Conservation (phyloP, 257 asterid genomes). For the Solanum stenotomum region DNA sequence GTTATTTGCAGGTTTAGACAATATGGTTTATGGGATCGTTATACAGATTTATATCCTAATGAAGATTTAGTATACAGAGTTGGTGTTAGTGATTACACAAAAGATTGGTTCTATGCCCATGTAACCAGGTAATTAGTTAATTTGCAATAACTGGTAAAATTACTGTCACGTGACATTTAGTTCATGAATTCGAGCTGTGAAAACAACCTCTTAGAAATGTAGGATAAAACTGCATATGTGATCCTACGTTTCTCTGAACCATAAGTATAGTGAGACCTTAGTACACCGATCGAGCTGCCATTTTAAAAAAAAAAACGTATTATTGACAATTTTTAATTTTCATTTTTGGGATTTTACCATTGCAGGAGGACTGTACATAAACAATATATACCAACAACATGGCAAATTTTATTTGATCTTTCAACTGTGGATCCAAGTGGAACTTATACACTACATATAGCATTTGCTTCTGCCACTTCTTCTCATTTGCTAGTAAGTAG, state of each 20-base stretch:
- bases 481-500: conserved; percentile 39
- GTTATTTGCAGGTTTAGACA: conserved; percentile 34
- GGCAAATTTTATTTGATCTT: conserved; percentile 46
- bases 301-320: neutral
- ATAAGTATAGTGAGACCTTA: neutral
- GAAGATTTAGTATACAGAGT: conserved; percentile 31
- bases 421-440: conserved; percentile 2
- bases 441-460: conserved; percentile 58
- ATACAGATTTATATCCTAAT: conserved; percentile 22
- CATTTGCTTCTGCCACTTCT: conserved; percentile 49
- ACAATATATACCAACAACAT: conserved; percentile 34
- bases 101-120: conserved; percentile 61
- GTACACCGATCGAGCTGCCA: neutral
- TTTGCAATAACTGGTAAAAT: neutral
- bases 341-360: neutral
- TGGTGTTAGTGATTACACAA: conserved; percentile 35
- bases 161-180: neutral
- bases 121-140: conserved; percentile 29
- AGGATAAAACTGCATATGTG: fast-evolving
- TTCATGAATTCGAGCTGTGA: neutral
- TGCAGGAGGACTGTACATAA: conserved; percentile 10
- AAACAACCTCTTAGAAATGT: neutral
- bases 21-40: conserved; percentile 52
- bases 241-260: neutral
- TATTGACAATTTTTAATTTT: neutral